Evolutionary conservation across 2,329 filamentous ascomycete genomes (phyloP).

Genomic region (Thyridium curvatum): DNA sequence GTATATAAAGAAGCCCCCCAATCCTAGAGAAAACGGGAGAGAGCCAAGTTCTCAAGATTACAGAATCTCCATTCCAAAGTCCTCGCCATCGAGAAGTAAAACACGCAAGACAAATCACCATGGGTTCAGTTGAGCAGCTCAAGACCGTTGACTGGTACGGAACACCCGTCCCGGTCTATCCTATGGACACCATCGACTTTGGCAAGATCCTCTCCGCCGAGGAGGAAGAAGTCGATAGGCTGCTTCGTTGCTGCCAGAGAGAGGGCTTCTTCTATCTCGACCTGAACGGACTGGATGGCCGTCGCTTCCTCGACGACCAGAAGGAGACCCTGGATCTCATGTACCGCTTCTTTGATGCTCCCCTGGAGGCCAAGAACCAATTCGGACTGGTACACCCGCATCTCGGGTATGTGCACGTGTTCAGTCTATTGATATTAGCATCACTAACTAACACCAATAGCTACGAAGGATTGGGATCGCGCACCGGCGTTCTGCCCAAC

Average conservation of each 20-base stretch:
- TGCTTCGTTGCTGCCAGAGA: constrained; percentile 40
- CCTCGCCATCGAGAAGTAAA: too few species aligned
- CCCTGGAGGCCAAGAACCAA: constrained; percentile 49
- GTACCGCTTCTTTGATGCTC: constrained; percentile 47
- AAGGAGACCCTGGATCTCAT: constrained; percentile 46
- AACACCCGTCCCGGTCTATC: constrained; percentile 41
- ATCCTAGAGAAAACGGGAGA: too few species aligned
- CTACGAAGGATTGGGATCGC: constrained; percentile 42
- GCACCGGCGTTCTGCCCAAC: constrained; percentile 37
- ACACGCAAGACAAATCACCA: constrained; percentile 18
- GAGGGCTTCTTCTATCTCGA: constrained; percentile 53
- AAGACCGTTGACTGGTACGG: constrained; percentile 43
- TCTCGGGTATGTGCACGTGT: constrained; percentile 31
- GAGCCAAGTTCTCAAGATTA: too few species aligned
- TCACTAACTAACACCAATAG: constrained; percentile 14
- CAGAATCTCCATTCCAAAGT: too few species aligned
- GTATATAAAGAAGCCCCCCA: too few species aligned
- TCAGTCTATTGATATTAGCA: background rate
- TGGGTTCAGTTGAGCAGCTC: constrained; percentile 28
- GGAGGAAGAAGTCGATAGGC: constrained; percentile 44
- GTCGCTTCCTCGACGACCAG: constrained; percentile 44
- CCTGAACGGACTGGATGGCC: constrained; percentile 44
- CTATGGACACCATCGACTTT: constrained; percentile 47
- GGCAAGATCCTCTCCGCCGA: constrained; percentile 46
- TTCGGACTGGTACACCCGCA: constrained; percentile 47